Percentiles rank a stretch among this genome's conserved stretches.
phyloP scores from a whole-genome alignment of 345 rosid genomes.

The Rubroshorea leprosula region DNA sequence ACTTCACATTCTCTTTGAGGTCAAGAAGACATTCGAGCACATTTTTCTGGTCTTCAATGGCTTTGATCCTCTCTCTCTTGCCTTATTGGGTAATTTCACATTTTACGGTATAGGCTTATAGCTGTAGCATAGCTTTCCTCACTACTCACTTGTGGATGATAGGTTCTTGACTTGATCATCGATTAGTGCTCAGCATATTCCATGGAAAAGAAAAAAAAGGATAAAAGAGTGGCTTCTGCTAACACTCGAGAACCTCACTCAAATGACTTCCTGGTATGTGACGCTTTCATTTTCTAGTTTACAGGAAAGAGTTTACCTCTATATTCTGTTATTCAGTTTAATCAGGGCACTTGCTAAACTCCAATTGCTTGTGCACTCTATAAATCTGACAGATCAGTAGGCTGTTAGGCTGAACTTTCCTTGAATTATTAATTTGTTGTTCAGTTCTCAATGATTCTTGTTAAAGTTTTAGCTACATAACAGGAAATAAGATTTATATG shows the following conservation, averaged over 20 bases:
- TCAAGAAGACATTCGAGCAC: constrained; percentile 17
- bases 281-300: background rate
- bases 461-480: no score
- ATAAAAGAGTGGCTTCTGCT: constrained; percentile 11
- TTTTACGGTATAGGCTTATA: background rate
- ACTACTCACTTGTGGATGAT: background rate
- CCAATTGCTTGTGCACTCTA: background rate
- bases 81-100: background rate
- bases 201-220: constrained; percentile 35
- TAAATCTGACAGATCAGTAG: background rate
- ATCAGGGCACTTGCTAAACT: background rate
- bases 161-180: background rate
- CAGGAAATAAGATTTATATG: background rate
- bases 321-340: no score
- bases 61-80: constrained; percentile 8
- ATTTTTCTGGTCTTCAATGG: constrained; percentile 10
- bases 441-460: background rate
- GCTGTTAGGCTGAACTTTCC: background rate
- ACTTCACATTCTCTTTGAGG: constrained; percentile 13
- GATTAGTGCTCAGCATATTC: background rate
- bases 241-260: constrained; percentile 17
- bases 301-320: no score
- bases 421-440: background rate
- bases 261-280: constrained; percentile 21
- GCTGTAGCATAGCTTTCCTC: background rate